Base-by-base conservation (phyloP, 164 flowering plant genomes). In the Macadamia tetraphylla region DNA sequence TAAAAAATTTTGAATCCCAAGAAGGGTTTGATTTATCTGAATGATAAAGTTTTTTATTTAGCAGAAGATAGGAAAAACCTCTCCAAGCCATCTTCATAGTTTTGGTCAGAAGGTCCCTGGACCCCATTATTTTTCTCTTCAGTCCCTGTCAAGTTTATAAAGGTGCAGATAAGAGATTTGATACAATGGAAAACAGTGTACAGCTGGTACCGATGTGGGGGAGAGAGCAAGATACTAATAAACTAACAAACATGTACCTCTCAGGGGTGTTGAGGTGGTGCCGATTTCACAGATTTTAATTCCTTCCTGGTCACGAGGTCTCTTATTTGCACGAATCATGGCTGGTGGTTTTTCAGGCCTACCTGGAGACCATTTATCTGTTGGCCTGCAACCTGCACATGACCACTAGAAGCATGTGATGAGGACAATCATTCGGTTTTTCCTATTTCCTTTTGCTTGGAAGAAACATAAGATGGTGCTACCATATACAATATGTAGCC, bases 51-150 rank as follows among this genome's bases (percentile, higher is more conserved):
- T 49, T 67, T 31, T 64, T 10, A 61, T 29, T 59, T 3, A 46
- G 51, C 13, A 35, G 10, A 57, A 31, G 42, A 60, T 6, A 67
- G 43, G 63, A 32, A 29, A 69, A 79, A 90, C 96, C 96, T 85
- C 15, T 81, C 69, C 68, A 86, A 71, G 58, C 81, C 84, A 81
- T 86, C 82, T 58, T 80, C 92, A 53, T 80, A 74, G 62, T 68
- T 70, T 71, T 75, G 74, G 44, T 79, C 85, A 53, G 81, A 75
- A 53, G 76, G 60, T 62, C 49, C 80, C 58, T 66, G 62, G 53
- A 77, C 58, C 68, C 66, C 80, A 60, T 69, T 72, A 72, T 60
- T 23, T 23, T 23, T 77, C 49, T 78, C 79, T 70, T 74, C 77
- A 70, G 51, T 46, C 51, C 51, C 51, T 46, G 13, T 46, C 7